Evolutionary conservation across 805 yeast genomes (phyloP), one percentile per base, ranked within the genome.

Genomic region (Starmerella cellae): DNA sequence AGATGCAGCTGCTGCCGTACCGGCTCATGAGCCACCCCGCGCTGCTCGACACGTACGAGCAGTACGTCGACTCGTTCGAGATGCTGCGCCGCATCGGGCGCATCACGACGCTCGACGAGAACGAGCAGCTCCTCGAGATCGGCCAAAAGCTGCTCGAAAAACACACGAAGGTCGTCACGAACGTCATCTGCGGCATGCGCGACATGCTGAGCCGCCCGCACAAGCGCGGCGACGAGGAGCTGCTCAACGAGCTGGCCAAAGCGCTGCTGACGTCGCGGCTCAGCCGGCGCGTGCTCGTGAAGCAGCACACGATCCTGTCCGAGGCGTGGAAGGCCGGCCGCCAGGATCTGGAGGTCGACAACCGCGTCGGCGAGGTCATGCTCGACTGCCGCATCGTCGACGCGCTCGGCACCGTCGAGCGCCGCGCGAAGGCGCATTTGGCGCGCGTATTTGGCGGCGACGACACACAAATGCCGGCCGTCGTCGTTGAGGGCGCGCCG

Each of bases 111-210:
- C 60, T 84, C 29, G 76, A 79, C 30, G 94, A 84, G 41, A 88
- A 88, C 57, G 77, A 73, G 32, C 62, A 61, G 50, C 87, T 88
- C 59, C 79, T 93, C 56, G 65, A 66, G 21, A 70, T 75, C 41
- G 63, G 87, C 43, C 68, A 73, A 22, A 66, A 70, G 26, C 71
- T 85, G 48, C 64, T 88, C 51, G 68, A 70, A 22, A 84, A 79
- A 59, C 95, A 88, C 61, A 69, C 84, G 38, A 65, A 79, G 42
- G 82, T 84, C 17, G 67, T 88, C 46, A 91, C 96, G 1, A 88
- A 87, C 58, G 66, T 87, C 46, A 80, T 88, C 68, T 82, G 85
- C 85, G 97, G 97, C 1, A 84, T 94, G 1, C 64, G 85, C 37
- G 96, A 88, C 54, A 78, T 49, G 8, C 39, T 47, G 32, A 38